Evolutionary conservation across 164 flowering plant species (phyloP).

Genomic region (Aristolochia contorta): DNA sequence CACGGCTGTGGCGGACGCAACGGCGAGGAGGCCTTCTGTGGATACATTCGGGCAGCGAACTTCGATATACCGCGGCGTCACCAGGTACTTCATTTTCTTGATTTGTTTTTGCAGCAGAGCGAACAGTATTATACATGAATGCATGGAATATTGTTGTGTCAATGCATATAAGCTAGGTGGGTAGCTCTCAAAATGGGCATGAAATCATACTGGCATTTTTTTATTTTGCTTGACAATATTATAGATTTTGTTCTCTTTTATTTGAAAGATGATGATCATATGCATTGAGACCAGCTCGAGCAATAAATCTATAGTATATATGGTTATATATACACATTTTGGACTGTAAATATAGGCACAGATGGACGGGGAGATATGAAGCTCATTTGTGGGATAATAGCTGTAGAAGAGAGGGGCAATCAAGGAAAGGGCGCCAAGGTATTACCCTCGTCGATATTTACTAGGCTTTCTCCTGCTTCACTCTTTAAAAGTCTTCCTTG

Average conservation of each 20-base stretch:
- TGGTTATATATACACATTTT: neutral
- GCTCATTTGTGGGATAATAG: conserved; percentile 99
- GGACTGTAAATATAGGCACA: conserved; percentile 49
- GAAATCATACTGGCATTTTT: too few species aligned
- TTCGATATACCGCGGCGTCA: conserved; percentile 89
- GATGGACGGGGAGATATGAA: conserved; percentile 97
- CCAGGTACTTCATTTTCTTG: conserved; percentile 36
- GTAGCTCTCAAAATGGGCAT: neutral
- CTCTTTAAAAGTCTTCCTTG: neutral
- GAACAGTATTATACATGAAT: too few species aligned
- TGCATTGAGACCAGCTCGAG: neutral
- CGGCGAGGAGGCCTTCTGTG: conserved; percentile 50
- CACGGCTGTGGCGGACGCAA: conserved; percentile 21
- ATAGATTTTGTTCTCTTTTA: neutral
- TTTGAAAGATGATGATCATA: neutral
- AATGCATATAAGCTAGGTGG: too few species aligned
- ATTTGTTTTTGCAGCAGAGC: neutral
- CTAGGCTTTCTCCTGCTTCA: too few species aligned
- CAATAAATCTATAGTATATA: too few species aligned
- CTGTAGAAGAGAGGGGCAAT: conserved; percentile 88
- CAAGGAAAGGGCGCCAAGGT: conserved; percentile 98
- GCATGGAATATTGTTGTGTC: too few species aligned
- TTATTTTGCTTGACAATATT: neutral
- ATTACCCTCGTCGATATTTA: neutral
- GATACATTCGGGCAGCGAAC: conserved; percentile 95